Percentiles rank a stretch among this genome's conserved stretches.
These are phyloP conservation scores for Phytophthora pseudosyringae DNA, from an alignment of 352 stramenopile genomes.

Conservation along the genomic window DNA sequence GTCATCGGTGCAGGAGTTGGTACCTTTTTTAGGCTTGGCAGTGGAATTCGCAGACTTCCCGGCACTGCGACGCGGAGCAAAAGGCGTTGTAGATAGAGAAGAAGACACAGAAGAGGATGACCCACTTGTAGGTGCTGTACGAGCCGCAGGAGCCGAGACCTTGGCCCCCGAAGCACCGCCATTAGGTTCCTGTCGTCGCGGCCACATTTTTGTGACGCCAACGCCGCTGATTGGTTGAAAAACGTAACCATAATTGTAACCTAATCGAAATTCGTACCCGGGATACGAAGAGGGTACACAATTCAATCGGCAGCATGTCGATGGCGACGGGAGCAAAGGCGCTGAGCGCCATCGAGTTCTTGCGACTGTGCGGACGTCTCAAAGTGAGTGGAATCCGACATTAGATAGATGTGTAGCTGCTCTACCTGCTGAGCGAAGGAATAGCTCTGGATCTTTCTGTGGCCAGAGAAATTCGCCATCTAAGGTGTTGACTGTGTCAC, in stretches of 20 bases:
- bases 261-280: not conserved
- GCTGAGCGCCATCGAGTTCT: constrained; percentile 78
- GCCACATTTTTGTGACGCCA: constrained; percentile 48
- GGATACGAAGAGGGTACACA: constrained; percentile 1
- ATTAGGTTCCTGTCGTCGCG: constrained; percentile 31
- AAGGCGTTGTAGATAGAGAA: constrained; percentile 13
- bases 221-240: constrained; percentile 41
- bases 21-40: constrained; percentile 11
- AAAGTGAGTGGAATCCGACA: constrained; percentile 52
- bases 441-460: not conserved
- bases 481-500: constrained; percentile 13
- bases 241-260: not conserved
- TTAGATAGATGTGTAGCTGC: not conserved
- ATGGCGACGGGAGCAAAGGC: constrained; percentile 67
- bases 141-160: constrained; percentile 3
- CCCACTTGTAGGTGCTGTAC: not conserved
- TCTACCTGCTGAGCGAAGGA: constrained; percentile 7
- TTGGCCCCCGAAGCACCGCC: constrained; percentile 7
- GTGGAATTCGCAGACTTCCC: constrained; percentile 14
- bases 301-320: constrained; percentile 35
- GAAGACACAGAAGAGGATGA: constrained; percentile 1
- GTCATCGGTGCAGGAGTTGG: constrained; percentile 20
- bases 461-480: not conserved
- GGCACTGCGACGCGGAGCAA: constrained; percentile 24
- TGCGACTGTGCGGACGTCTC: constrained; percentile 76